Evolutionary conservation across 2,329 filamentous ascomycete genomes (phyloP), one percentile per base, ranked within the genome.

Genomic region (Alternaria gansuensis): DNA sequence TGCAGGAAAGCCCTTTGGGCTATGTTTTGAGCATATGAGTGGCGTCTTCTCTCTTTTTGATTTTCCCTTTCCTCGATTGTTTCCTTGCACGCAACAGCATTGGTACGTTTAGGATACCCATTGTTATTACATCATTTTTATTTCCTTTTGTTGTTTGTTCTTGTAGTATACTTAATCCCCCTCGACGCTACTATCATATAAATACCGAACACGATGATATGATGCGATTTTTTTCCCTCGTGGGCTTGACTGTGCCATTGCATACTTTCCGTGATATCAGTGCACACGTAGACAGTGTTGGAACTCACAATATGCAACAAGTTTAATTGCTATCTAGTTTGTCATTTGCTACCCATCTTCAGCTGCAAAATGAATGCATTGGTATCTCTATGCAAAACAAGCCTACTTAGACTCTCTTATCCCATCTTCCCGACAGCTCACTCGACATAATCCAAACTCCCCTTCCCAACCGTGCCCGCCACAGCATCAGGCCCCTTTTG

Each of bases 401-500:
- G 17, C 17, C 17, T 17, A 17, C 17, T 17, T 17, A 17, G 17
- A 17, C 36, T 39, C 36, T 21, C 36, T 39, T 10, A 40, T 9
- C 39, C 24, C 21, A 2, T 23, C n/a, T 77, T n/a, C 56, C 51
- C 56, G 2, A 76, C 84, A 50, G 1, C 23, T 13, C 77, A n/a
- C 56, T 55, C 56, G 2, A 76, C 84, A 50, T 75, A 81, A 71
- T 88, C 85, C 60, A 88, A 70, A 43, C 80, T 82, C 4, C 82
- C 82, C 70, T 84, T 82, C 17, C 82, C 81, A 10, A 79, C 74
- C 8, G 82, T 85, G 10, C 79, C 76, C 31, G 84, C 78, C 21
- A 80, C 81, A 9, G 83, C 83, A 50, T 80, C 78, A 3, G 79
- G 75, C 0, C 85, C 85, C 75, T 84, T 85, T 63, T 88, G 85